A percentile compares a stretch with the other conserved stretches of the same genome.
Conservation (phyloP, 192 early-diverging fungal genomes). For the Rhizoclosmatium globosum region DNA sequence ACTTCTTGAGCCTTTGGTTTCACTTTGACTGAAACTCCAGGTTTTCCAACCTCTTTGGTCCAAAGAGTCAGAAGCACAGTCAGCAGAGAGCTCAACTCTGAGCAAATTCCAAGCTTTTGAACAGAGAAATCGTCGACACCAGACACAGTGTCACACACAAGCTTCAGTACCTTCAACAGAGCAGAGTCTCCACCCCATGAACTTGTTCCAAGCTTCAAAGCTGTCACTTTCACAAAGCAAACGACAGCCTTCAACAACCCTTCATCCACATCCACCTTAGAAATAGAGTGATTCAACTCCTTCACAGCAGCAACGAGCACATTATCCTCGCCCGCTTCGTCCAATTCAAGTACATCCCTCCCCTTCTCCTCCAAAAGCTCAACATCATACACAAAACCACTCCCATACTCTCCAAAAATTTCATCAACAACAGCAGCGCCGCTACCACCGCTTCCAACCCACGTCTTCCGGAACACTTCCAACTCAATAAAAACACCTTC, state of each 20-base stretch:
- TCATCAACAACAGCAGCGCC: conserved; percentile 37
- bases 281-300: conserved; percentile 29
- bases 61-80: conserved; percentile 10
- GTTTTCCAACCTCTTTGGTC: not conserved
- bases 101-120: conserved; percentile 3
- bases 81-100: conserved; percentile 18
- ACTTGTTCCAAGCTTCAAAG: conserved; percentile 19
- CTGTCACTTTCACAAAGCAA: conserved; percentile 38
- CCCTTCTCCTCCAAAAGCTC: conserved; percentile 35
- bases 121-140: conserved; percentile 3
- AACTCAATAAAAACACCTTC: conserved; percentile 2
- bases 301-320: conserved; percentile 9
- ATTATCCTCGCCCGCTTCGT: conserved; percentile 2
- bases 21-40: not conserved
- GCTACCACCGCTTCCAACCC: too few relatives aligned
- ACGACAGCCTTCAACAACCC: conserved; percentile 31
- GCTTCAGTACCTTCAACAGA: not conserved
- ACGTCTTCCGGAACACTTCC: not conserved
- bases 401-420: conserved; percentile 33
- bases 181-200: not conserved
- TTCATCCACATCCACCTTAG: conserved; percentile 40
- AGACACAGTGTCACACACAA: conserved; percentile 17
- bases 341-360: not conserved
- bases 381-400: conserved; percentile 39
- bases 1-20: not conserved